phyloP scores from a whole-genome alignment of 2,329 filamentous ascomycete species.

The Trichoderma semiorbis region DNA sequence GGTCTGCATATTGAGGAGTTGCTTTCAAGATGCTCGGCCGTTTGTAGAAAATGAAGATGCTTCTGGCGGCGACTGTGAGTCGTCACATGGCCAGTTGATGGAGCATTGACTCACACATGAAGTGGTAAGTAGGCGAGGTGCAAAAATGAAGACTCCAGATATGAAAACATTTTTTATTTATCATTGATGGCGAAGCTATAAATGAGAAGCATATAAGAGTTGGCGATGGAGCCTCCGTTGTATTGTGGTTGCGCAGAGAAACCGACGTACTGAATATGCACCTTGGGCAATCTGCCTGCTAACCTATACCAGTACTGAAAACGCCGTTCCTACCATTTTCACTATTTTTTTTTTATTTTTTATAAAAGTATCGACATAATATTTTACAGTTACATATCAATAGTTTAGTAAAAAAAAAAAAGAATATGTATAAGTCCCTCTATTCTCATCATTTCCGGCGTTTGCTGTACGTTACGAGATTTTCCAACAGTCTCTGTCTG shows the following conservation, averaged over 20 bases:
- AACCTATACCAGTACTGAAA: background rate
- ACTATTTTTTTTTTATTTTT: too few relatives aligned
- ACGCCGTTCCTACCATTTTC: background rate
- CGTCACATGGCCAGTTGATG: background rate
- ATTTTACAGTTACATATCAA: too few relatives aligned
- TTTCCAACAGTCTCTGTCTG: background rate
- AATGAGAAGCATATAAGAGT: background rate
- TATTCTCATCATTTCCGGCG: background rate
- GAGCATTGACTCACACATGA: constrained; percentile 3
- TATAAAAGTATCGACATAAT: too few relatives aligned
- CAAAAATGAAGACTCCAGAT: background rate
- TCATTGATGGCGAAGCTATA: background rate
- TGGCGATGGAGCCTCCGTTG: background rate
- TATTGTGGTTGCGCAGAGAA: background rate
- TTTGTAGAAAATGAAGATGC: background rate
- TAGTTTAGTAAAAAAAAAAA: too few relatives aligned
- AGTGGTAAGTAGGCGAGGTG: background rate
- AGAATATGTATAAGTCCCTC: too few relatives aligned
- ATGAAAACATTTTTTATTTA: background rate
- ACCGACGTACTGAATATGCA: background rate
- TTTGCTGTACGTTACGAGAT: background rate
- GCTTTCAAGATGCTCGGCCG: background rate
- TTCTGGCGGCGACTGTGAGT: background rate
- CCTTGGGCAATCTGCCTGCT: background rate
- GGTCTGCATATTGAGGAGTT: background rate